These are phyloP conservation scores for Artemisia annua DNA, from an alignment of 129 eudicot species.

Conservation along the genomic window DNA sequence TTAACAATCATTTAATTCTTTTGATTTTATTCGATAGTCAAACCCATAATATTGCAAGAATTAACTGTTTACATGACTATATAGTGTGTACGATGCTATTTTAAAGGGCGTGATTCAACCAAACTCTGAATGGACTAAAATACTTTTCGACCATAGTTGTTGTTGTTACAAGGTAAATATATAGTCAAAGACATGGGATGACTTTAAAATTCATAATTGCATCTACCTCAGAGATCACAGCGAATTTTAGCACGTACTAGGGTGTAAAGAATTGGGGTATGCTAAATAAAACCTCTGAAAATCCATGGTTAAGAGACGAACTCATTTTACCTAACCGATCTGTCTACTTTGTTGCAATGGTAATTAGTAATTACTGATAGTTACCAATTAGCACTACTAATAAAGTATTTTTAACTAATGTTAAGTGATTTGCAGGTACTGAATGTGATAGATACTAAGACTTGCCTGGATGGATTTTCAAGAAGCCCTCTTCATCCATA, in stretches of 20 bases:
- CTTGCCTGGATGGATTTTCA: slow-evolving; percentile 70
- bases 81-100: no score
- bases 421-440: slow-evolving; percentile 36
- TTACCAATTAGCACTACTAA: not conserved
- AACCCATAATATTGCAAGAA: no score
- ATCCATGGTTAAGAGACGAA: slow-evolving; percentile 76
- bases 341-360: slow-evolving; percentile 64
- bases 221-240: slow-evolving; percentile 45
- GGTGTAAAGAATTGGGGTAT: slow-evolving; percentile 76
- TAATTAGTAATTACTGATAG: slow-evolving; percentile 22
- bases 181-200: slow-evolving; percentile 30
- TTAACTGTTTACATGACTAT: no score
- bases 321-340: slow-evolving; percentile 44
- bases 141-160: slow-evolving; percentile 65
- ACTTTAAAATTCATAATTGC: slow-evolving; percentile 43
- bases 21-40: no score
- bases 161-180: slow-evolving; percentile 49
- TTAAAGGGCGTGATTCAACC: no score
- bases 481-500: slow-evolving; percentile 51
- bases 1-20: no score
- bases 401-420: not conserved
- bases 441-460: slow-evolving; percentile 49
- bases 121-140: no score
- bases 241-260: slow-evolving; percentile 63
- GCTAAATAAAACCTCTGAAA: slow-evolving; percentile 42